Evolutionary conservation across 164 flowering plant species (phyloP).

Genomic region (Sedum album): DNA sequence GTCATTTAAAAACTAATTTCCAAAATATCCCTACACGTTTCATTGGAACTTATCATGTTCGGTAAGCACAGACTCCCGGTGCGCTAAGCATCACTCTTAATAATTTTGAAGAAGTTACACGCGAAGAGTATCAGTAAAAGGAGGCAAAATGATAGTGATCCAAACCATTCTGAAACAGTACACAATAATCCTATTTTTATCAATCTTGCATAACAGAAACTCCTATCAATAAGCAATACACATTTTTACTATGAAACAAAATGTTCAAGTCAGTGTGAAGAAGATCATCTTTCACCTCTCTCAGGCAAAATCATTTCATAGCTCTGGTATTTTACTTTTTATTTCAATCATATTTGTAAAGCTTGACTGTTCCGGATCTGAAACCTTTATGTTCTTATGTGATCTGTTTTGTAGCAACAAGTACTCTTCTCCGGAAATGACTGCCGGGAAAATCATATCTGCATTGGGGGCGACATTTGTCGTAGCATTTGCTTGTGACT

Average conservation of each 20-base stretch:
- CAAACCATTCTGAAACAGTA: background rate
- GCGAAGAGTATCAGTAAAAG: background rate
- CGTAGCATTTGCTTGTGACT: slow-evolving; percentile 24
- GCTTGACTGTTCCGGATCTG: background rate
- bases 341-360: background rate
- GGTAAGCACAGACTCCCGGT: too few species aligned
- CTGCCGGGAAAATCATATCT: slow-evolving; percentile 21
- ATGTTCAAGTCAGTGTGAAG: background rate
- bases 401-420: background rate
- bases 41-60: too few species aligned
- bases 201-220: background rate
- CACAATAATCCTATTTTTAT: background rate
- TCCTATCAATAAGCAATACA: background rate
- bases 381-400: background rate
- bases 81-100: too few species aligned
- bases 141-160: background rate
- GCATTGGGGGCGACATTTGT: slow-evolving; percentile 23
- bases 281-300: background rate
- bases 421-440: slow-evolving; percentile 12
- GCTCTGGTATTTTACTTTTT: too few species aligned
- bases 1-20: too few species aligned
- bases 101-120: too few species aligned
- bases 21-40: too few species aligned
- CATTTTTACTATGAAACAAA: background rate
- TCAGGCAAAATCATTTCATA: too few species aligned